Evolutionary conservation across 108 stramenopile genomes (phyloP).

Genomic region (Pseudonitzschia delicatissima): DNA sequence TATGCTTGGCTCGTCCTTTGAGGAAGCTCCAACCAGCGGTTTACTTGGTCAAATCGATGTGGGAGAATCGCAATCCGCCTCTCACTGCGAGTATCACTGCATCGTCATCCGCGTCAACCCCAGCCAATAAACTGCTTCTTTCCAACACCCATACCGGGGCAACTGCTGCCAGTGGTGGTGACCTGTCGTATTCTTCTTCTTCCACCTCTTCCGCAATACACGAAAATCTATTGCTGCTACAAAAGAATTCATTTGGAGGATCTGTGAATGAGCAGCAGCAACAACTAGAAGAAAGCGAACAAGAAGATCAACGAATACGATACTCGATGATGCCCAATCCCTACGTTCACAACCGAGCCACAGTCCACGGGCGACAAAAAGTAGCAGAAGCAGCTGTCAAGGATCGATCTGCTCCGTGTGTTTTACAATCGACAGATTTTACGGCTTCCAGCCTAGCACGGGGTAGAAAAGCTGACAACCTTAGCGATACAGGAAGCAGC

Average conservation of each 20-base stretch:
- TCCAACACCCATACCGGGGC: not conserved
- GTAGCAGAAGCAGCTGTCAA: not conserved
- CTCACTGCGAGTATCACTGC: too few relatives aligned
- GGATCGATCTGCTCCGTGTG: not conserved
- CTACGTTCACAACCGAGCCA: not conserved
- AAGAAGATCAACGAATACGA: conserved; percentile 5
- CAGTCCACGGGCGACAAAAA: not conserved
- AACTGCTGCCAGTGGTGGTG: not conserved
- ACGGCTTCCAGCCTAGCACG: not conserved
- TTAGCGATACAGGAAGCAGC: not conserved
- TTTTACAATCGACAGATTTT: not conserved
- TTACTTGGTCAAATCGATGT: too few relatives aligned
- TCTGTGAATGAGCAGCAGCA: not conserved
- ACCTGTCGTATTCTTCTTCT: conserved; percentile 8
- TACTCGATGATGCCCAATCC: conserved; percentile 16
- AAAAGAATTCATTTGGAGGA: not conserved
- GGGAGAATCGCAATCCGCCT: too few relatives aligned
- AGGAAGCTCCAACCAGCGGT: not conserved
- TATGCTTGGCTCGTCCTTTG: conserved; percentile 5
- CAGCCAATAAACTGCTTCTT: not conserved
- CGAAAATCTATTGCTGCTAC: not conserved
- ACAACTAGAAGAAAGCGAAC: conserved; percentile 1
- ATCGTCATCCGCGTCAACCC: too few relatives aligned
- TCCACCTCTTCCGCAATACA: not conserved
- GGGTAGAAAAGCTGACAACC: not conserved